Evolutionary conservation across 176 grass and related monocot genomes (phyloP).

Genomic region (Cenchrus fungigraminus): DNA sequence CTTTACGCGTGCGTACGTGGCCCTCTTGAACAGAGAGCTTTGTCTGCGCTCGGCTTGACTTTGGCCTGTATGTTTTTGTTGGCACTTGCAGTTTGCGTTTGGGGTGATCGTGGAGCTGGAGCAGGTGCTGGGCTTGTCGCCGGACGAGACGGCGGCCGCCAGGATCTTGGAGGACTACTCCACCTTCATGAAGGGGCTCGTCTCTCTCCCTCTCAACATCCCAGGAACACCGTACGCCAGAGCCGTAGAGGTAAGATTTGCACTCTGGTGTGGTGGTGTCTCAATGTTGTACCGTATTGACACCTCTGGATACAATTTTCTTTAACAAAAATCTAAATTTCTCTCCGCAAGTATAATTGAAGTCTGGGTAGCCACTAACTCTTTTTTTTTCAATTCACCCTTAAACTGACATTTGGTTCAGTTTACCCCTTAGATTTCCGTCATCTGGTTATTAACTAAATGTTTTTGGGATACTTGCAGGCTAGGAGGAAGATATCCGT

Average conservation of each 20-base stretch:
- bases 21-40: too few species aligned
- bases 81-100: constrained; percentile 55
- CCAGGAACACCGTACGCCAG: constrained; percentile 59
- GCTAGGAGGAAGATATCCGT: constrained; percentile 58
- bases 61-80: not conserved
- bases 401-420: too few species aligned
- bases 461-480: not conserved
- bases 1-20: too few species aligned
- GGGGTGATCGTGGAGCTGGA: constrained; percentile 65
- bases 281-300: too few species aligned
- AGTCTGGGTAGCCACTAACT: too few species aligned
- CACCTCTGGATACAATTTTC: too few species aligned
- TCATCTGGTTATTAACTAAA: not conserved
- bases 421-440: too few species aligned
- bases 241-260: constrained; percentile 37
- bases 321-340: too few species aligned
- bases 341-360: too few species aligned
- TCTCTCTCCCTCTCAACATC: constrained; percentile 58
- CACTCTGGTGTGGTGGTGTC: too few species aligned
- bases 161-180: constrained; percentile 58
- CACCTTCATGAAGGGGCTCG: constrained; percentile 67
- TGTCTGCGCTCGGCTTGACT: not conserved
- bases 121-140: constrained; percentile 61
- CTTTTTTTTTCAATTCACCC: too few species aligned
- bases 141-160: constrained; percentile 35